A percentile compares a stretch with the other conserved stretches of the same genome.
phyloP scores from a whole-genome alignment of 768 basidiomycete genomes.

The Rhodotorula babjevae region DNA sequence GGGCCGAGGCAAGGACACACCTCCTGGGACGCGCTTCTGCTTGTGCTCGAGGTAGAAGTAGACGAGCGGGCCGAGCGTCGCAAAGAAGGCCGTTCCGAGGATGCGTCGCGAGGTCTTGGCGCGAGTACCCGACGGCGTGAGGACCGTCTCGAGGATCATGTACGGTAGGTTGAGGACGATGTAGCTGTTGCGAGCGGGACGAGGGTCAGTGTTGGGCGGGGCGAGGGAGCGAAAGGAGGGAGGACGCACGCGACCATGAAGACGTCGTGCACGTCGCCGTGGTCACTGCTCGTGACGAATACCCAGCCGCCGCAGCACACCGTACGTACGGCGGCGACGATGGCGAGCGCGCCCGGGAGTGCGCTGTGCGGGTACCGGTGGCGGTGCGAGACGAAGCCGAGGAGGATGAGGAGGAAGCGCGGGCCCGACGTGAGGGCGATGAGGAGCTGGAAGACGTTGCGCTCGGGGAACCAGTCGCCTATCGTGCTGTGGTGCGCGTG shows the following conservation, averaged over 20 bases:
- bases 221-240: neutral
- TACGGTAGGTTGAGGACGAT: slow-evolving; percentile 79
- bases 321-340: slow-evolving; percentile 66
- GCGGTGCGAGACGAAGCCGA: slow-evolving; percentile 44
- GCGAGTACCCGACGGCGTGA: slow-evolving; percentile 47
- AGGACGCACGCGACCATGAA: slow-evolving; percentile 62
- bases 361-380: slow-evolving; percentile 45
- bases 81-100: slow-evolving; percentile 64
- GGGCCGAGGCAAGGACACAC: slow-evolving; percentile 49
- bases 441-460: slow-evolving; percentile 58
- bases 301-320: slow-evolving; percentile 87
- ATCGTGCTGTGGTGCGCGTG: slow-evolving; percentile 54
- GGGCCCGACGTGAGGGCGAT: slow-evolving; percentile 72
- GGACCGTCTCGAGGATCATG: slow-evolving; percentile 69
- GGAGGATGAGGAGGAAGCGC: slow-evolving; percentile 44
- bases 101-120: slow-evolving; percentile 50
- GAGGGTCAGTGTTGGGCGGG: neutral
- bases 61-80: slow-evolving; percentile 63
- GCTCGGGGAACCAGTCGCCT: slow-evolving; percentile 85
- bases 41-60: slow-evolving; percentile 86
- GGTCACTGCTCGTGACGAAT: slow-evolving; percentile 73
- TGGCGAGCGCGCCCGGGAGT: slow-evolving; percentile 56
- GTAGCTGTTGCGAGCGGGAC: slow-evolving; percentile 49
- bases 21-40: slow-evolving; percentile 69
- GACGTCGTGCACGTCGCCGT: slow-evolving; percentile 77